Evolutionary conservation across 169 alveolate species (phyloP).

Genomic region (Cryptosporidium ryanae): DNA sequence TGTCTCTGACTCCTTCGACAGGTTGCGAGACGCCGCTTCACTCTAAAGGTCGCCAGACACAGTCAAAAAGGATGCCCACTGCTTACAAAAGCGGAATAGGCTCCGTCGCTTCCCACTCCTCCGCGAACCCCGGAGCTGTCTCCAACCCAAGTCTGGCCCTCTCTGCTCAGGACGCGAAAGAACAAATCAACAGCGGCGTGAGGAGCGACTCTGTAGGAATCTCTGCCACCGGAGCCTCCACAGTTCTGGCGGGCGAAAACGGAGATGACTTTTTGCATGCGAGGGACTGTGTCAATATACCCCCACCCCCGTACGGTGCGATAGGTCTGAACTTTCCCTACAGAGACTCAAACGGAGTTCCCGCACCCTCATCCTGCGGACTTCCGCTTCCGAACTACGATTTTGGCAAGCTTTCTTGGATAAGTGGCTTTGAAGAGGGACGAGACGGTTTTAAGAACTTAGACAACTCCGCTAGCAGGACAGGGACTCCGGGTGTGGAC

Average conservation of each 20-base stretch:
- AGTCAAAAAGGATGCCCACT: slow-evolving; percentile 9
- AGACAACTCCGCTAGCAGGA: neutral
- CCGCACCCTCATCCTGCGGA: neutral
- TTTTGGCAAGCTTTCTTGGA: slow-evolving; percentile 47
- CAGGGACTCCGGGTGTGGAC: neutral
- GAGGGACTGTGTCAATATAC: slow-evolving; percentile 57
- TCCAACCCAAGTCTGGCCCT: no score
- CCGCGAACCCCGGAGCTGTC: no score
- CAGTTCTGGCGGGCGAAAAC: no score
- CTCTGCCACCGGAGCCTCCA: no score
- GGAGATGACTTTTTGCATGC: slow-evolving; percentile 50
- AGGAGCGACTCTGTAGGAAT: no score
- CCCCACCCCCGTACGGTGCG: slow-evolving; percentile 66
- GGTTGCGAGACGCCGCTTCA: slow-evolving; percentile 71
- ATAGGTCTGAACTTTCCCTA: slow-evolving; percentile 46
- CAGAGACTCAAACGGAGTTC: slow-evolving; percentile 1
- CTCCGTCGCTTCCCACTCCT: no score
- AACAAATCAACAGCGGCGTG: neutral
- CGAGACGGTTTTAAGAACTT: neutral
- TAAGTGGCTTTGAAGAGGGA: slow-evolving; percentile 11
- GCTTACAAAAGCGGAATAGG: neutral
- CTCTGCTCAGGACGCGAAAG: slow-evolving; percentile 1
- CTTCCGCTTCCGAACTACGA: slow-evolving; percentile 42
- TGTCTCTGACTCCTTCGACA: slow-evolving; percentile 59
- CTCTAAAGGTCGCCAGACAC: neutral